Evolutionary conservation across 2,329 filamentous ascomycete species (phyloP), one percentile per base, ranked within the genome.

Genomic region (Botrytis paeoniae): DNA sequence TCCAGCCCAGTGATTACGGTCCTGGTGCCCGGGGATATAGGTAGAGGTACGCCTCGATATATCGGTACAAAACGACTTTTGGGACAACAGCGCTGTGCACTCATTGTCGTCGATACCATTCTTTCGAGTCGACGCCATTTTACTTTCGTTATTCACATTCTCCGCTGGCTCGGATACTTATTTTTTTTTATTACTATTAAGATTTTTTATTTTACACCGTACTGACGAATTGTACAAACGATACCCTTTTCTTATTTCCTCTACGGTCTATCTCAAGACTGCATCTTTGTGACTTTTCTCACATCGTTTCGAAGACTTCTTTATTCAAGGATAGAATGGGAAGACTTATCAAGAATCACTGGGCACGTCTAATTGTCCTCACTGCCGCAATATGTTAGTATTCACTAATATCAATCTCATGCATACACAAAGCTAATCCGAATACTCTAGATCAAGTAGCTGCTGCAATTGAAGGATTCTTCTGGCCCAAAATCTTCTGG

Each of bases 401-500:
- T 68, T 69, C 74, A 73, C 60, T 14, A n/a, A 20, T 22, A 4
- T n/a, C 18, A 2, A 32, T 73, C 60, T 59, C 18, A 59, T 29
- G 29, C 51, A 43, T 22, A 43, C 69, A 71, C 62, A 70, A 72
- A 54, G 71, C 69, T 75, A 70, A 73, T 29, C 63, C 3, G 61
- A 51, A 68, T 41, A 59, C n/a, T 45, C 14, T 80, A 97, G 94
- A 97, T 82, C 96, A 99, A 88, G 83, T 98, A 76, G 90, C 86
- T 74, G 94, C 94, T 74, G 91, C 92, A 25, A 84, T 99, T 73
- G 89, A 97, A 84, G 91, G 89, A 80, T 97, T 96, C 87, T 95
- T 99, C 88, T 99, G 95, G 94, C 96, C 96, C 77, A 99, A 99
- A 83, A 92, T 99, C 81, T 97, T 99, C 85, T 99, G 93, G 92